These are phyloP conservation scores for Saprolegnia diclina DNA, from an alignment of 352 stramenopile species.

Conservation along the genomic window DNA sequence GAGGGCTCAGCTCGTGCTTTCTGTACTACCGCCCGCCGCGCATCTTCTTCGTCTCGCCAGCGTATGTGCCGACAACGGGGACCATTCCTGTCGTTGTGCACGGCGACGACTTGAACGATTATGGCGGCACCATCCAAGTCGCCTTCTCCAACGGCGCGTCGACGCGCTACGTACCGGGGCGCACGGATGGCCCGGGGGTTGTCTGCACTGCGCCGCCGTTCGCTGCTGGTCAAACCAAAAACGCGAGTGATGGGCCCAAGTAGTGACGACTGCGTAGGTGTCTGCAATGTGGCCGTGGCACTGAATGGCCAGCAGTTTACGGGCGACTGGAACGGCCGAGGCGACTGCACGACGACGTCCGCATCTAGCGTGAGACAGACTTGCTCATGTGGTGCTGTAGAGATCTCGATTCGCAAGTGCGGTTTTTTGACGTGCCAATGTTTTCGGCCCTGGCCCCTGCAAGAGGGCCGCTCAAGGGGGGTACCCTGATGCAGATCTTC, in stretches of 20 bases:
- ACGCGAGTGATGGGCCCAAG: not conserved
- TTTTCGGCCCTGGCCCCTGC: conserved; percentile 15
- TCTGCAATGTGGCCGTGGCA: conserved; percentile 8
- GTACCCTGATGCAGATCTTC: conserved; percentile 20
- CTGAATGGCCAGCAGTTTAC: conserved; percentile 26
- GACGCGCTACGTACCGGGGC: conserved; percentile 15
- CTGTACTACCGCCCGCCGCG: conserved; percentile 8
- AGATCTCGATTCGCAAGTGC: not conserved
- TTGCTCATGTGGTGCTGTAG: not conserved
- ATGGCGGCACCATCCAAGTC: conserved; percentile 17
- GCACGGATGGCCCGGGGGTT: not conserved
- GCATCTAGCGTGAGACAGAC: not conserved
- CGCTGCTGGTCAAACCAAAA: conserved; percentile 10
- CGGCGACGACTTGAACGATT: conserved; percentile 12
- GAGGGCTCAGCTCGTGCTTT: conserved; percentile 1
- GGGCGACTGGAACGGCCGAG: conserved; percentile 8
- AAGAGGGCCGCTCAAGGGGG: not conserved
- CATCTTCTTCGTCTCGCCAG: not conserved
- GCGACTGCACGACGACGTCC: conserved; percentile 6
- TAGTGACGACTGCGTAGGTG: not conserved
- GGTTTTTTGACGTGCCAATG: conserved; percentile 3
- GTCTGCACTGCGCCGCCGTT: conserved; percentile 18
- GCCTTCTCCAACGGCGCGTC: conserved; percentile 20
- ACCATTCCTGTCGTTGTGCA: not conserved
- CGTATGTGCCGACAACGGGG: conserved; percentile 4